Conservation (phyloP, 441 rosid genomes). For the Syzygium syzygioides region DNA sequence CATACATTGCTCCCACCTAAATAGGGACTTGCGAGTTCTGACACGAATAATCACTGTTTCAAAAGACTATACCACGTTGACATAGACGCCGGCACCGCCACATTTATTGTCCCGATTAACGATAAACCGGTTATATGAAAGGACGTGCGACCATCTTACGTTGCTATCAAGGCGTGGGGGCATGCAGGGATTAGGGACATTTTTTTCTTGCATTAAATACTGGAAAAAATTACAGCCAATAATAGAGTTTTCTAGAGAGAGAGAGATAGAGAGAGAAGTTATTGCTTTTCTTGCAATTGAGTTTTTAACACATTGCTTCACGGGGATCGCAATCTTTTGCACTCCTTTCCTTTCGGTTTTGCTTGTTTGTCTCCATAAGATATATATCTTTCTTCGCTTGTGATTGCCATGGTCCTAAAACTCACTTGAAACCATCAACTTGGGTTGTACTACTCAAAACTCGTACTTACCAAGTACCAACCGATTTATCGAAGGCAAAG, state of each 20-base stretch:
- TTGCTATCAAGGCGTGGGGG: not conserved
- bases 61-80: not conserved
- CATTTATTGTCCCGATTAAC: not conserved
- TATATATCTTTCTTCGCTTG: not conserved
- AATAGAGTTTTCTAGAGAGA: not conserved
- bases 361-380: not conserved
- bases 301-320: not conserved
- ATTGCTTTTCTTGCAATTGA: not conserved
- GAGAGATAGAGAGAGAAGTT: not conserved
- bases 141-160: not conserved
- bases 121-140: not conserved
- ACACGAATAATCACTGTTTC: not conserved
- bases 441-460: not conserved
- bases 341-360: not conserved
- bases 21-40: not conserved
- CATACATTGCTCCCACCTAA: not conserved
- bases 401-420: not conserved
- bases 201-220: not conserved
- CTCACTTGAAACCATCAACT: not conserved
- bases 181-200: not conserved
- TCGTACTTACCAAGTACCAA: not conserved
- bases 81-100: not conserved
- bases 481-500: not conserved
- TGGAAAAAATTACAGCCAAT: not conserved
- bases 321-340: not conserved